A percentile compares a stretch with the other conserved stretches of the same genome.
Conservation (phyloP, 202 grass and related monocot species). For the Carex sylvatica region DNA sequence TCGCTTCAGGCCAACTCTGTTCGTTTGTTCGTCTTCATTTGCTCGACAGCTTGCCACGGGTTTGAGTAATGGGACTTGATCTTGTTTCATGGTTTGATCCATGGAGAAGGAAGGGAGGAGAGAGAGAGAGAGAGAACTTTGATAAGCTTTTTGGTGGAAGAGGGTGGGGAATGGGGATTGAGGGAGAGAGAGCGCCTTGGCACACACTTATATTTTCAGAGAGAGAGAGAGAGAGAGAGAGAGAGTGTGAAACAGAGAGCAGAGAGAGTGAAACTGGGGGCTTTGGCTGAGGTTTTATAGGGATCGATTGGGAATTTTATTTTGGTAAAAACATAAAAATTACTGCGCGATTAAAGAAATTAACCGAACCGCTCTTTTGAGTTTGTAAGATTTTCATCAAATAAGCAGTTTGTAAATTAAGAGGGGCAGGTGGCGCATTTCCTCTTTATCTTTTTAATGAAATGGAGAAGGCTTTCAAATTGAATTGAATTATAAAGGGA, state of each 20-base stretch:
- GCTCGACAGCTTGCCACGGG: neutral
- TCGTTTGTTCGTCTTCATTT: neutral
- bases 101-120: neutral
- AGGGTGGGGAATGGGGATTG: neutral
- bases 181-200: neutral
- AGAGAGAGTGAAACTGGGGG: conserved; percentile 5
- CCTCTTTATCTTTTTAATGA: neutral
- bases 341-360: neutral
- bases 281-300: conserved; percentile 8
- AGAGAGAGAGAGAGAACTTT: neutral
- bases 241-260: conserved; percentile 13
- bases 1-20: neutral
- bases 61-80: neutral
- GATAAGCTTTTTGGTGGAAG: neutral
- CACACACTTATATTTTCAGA: neutral
- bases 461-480: neutral
- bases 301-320: neutral
- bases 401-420: neutral
- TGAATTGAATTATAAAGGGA: neutral
- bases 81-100: conserved; percentile 15
- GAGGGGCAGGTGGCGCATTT: neutral
- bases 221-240: conserved; percentile 1
- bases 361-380: neutral
- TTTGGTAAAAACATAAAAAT: neutral
- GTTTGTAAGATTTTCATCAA: neutral